Conservation (phyloP, 2,329 filamentous ascomycete species). For the Paramyrothecium roridum region DNA sequence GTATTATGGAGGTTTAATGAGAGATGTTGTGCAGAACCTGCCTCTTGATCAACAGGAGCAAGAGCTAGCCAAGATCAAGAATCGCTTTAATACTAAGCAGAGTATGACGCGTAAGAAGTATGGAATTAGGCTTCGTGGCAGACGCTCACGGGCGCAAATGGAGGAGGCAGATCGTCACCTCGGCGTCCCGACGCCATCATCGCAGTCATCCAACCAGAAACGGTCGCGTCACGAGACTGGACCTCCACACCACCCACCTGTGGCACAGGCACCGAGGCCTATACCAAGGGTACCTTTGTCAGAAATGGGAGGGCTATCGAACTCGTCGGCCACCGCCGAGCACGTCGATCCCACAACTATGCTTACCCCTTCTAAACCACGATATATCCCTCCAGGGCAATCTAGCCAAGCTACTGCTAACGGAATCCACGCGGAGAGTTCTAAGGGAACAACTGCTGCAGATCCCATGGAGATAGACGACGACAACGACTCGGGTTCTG, state of each 20-base stretch:
- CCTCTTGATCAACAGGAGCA: constrained; percentile 22
- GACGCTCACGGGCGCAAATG: constrained; percentile 44
- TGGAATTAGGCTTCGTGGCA: constrained; percentile 50
- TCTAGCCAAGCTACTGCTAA: not conserved
- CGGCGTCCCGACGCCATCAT: not conserved
- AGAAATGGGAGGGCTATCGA: constrained; percentile 31
- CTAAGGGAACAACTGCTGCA: constrained; percentile 1
- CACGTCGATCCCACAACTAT: constrained; percentile 30
- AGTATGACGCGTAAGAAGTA: constrained; percentile 56
- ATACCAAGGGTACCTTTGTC: constrained; percentile 23
- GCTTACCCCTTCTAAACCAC: constrained; percentile 16
- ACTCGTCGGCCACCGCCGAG: constrained; percentile 31
- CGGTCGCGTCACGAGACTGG: not conserved
- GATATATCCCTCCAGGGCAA: constrained; percentile 5
- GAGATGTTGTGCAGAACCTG: constrained; percentile 32
- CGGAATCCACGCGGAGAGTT: not conserved
- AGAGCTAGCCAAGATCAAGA: constrained; percentile 40
- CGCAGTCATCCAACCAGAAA: constrained; percentile 15
- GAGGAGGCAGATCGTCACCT: constrained; percentile 39
- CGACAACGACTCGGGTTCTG: constrained; percentile 11
- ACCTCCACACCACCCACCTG: not conserved
- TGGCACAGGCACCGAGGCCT: constrained; percentile 9
- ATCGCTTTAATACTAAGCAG: constrained; percentile 53
- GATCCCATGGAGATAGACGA: constrained; percentile 24
- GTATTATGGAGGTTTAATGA: constrained; percentile 38